Conservation (phyloP, 2,329 filamentous ascomycete species). For the Ascochyta lentis region DNA sequence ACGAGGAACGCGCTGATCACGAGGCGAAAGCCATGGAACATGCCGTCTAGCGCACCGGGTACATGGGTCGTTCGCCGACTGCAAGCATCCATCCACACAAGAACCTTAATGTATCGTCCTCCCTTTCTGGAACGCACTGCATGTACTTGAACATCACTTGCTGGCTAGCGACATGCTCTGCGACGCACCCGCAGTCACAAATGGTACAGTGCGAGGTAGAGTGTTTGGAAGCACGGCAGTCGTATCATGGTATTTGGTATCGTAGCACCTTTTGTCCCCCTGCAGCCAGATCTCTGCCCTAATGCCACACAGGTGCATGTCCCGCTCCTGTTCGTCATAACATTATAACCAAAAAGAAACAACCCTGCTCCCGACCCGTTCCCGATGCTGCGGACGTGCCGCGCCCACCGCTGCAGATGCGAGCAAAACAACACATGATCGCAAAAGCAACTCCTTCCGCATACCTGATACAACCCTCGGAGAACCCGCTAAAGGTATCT, state of each 20-base stretch:
- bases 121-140: conserved; percentile 37
- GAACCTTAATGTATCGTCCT: conserved; percentile 42
- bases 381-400: conserved; percentile 2
- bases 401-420: conserved; percentile 9
- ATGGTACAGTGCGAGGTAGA: conserved; percentile 13
- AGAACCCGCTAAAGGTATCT: conserved; percentile 43
- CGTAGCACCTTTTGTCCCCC: conserved; percentile 20
- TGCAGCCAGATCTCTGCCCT: conserved; percentile 10
- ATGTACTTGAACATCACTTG: conserved; percentile 21
- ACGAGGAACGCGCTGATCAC: conserved; percentile 5
- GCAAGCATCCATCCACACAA: conserved; percentile 25
- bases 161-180: conserved; percentile 21
- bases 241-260: conserved; percentile 25
- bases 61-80: conserved; percentile 23
- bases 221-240: conserved; percentile 15
- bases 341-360: conserved; percentile 21
- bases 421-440: conserved; percentile 18
- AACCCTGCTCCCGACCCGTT: background rate
- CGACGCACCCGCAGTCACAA: conserved; percentile 10
- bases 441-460: conserved; percentile 9
- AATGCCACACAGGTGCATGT: conserved; percentile 16
- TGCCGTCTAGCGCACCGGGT: conserved; percentile 13
- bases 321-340: conserved; percentile 6
- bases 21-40: conserved; percentile 8
- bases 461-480: conserved; percentile 34